phyloP scores from a whole-genome alignment of 495 filamentous ascomycete species.

The Penicillium egyptiacum region DNA sequence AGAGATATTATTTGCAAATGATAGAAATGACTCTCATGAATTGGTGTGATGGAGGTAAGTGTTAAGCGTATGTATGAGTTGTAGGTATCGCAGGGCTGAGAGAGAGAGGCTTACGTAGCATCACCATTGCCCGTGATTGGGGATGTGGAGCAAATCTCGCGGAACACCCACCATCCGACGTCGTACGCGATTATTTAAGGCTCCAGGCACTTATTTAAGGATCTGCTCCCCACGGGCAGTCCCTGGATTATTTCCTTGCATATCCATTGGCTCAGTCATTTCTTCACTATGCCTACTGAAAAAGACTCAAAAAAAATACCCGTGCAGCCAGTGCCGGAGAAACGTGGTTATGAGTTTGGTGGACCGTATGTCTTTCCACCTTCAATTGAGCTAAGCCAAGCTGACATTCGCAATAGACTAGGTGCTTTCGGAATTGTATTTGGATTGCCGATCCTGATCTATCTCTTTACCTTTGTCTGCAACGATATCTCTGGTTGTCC shows the following conservation, averaged over 20 bases:
- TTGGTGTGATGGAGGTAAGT: slow-evolving; percentile 6
- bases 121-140: slow-evolving; percentile 1
- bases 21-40: neutral
- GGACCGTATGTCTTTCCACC: slow-evolving; percentile 69
- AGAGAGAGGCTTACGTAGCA: slow-evolving; percentile 24
- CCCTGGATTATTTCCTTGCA: slow-evolving; percentile 2
- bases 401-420: slow-evolving; percentile 51
- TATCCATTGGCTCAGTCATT: slow-evolving; percentile 5
- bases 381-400: slow-evolving; percentile 10
- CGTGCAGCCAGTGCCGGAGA: slow-evolving; percentile 46
- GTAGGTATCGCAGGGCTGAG: neutral
- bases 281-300: slow-evolving; percentile 32
- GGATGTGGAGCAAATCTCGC: slow-evolving; percentile 22
- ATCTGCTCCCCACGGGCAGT: neutral
- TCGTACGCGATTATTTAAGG: slow-evolving; percentile 23
- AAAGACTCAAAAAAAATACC: slow-evolving; percentile 24
- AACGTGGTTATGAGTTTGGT: slow-evolving; percentile 75
- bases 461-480: slow-evolving; percentile 77
- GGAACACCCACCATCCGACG: slow-evolving; percentile 20
- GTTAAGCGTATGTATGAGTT: neutral
- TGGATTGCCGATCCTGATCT: slow-evolving; percentile 73
- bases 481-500: slow-evolving; percentile 93
- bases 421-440: slow-evolving; percentile 74
- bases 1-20: neutral
- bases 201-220: slow-evolving; percentile 15